These are phyloP conservation scores for Nicotiana otophora DNA, from an alignment of 257 asterid genomes.

Conservation along the genomic window DNA sequence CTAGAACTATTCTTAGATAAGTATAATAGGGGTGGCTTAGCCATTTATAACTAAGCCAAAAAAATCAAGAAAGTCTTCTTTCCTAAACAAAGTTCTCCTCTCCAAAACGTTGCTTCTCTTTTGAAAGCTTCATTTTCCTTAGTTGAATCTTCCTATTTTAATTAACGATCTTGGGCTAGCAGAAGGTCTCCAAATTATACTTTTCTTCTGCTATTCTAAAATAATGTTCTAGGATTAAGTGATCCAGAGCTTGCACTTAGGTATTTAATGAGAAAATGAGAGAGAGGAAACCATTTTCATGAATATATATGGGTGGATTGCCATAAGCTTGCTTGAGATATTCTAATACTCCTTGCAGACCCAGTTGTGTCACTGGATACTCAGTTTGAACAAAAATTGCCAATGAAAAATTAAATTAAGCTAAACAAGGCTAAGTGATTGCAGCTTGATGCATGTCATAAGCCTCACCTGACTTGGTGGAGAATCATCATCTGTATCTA, in stretches of 20 bases:
- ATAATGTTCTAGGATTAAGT: neutral
- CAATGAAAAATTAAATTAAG: slow-evolving; percentile 27
- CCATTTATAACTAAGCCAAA: no score
- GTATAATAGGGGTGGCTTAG: no score
- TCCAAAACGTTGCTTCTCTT: no score
- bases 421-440: neutral
- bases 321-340: slow-evolving; percentile 38
- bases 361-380: slow-evolving; percentile 2
- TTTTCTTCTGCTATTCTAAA: neutral
- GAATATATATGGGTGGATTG: slow-evolving; percentile 48
- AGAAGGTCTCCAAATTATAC: no score
- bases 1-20: no score
- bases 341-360: neutral
- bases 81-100: no score
- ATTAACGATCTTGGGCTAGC: no score
- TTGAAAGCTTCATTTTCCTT: no score
- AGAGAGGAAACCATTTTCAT: slow-evolving; percentile 31
- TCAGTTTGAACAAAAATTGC: slow-evolving; percentile 18
- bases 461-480: neutral
- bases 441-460: slow-evolving; percentile 5
- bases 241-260: neutral
- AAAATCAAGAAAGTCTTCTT: no score
- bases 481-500: neutral
- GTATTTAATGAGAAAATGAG: neutral
- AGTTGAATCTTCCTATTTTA: no score